Base-by-base conservation (phyloP, 2,329 filamentous ascomycete genomes). In the Sphaerulina populicola region DNA sequence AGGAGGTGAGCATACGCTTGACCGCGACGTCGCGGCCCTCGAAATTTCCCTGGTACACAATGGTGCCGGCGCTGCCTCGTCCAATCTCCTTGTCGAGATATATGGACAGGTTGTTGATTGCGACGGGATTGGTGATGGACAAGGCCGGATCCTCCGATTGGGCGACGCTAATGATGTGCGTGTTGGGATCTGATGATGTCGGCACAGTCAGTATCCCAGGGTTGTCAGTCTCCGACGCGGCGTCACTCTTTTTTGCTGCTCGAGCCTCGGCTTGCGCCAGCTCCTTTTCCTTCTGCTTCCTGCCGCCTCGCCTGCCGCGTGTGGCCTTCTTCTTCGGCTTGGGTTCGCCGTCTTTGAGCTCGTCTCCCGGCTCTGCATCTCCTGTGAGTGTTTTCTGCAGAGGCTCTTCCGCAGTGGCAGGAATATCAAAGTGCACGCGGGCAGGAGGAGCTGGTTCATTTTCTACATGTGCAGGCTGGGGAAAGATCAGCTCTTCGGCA, bases 1-100 rank as follows among this genome's bases (percentile, higher is more conserved):
- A 96, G 60, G 95, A 88, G 31, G 91, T 88, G 54, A 97, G 76
- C 88, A 98, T 94, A 31, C 93, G 82, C 74, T 98, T 98, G 43
- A 98, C 88, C 1, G 93, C 93, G 23, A 98, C 91, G 40, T 90
- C 85, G 45, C 90, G 84, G 21, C 89, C 89, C 67, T 74, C 93
- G 66, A 94, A 97, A 48, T 83, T 87, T n/a, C 93, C 93, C 44
- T 88, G 85, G 68, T 93, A 97, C 0, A 98, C 93, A 47, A 94
- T 82, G 0, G 93, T 98, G n/a, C 93, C 93, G 65, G 96, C 94
- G 68, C 91, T 97, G 49, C 93, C 93, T 53, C 88, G 77, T 1
- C 82, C 82, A 36, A 84, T 72, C 14, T 82, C 74, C 29, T 72
- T 74, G 59, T 82, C 77, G 21, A 77, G 81, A 57, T 78, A 73